Evolutionary conservation across 2,329 filamentous ascomycete species (phyloP).

Genomic region (Nemania sp.): DNA sequence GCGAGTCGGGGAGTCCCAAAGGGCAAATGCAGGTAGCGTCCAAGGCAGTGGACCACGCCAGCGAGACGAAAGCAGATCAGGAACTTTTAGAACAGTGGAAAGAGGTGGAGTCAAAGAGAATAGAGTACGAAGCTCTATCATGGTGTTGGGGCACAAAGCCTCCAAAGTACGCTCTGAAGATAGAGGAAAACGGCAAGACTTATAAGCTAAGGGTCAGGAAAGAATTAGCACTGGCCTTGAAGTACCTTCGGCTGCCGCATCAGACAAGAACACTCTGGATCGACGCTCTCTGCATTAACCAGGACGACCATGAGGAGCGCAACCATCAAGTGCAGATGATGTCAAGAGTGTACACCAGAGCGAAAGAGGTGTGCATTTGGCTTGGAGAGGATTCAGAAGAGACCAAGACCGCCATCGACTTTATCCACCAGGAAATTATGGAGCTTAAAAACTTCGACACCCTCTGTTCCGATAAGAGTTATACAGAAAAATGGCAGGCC

Average conservation of each 20-base stretch:
- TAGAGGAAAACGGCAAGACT: neutral
- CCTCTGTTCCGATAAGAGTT: conserved; percentile 26
- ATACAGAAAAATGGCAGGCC: conserved; percentile 37
- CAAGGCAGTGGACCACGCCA: neutral
- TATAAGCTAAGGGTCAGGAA: neutral
- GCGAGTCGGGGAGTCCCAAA: too few relatives aligned
- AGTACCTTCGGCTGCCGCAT: neutral
- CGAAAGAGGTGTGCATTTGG: conserved; percentile 41
- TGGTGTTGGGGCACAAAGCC: conserved; percentile 7
- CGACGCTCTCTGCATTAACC: conserved; percentile 44
- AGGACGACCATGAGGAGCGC: conserved; percentile 37
- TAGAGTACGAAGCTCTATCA: conserved; percentile 8
- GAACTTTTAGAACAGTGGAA: neutral
- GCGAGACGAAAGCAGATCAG: neutral
- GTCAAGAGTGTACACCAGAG: conserved; percentile 41
- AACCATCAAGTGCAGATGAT: conserved; percentile 44
- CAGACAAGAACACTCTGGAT: conserved; percentile 39
- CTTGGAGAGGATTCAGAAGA: conserved; percentile 37
- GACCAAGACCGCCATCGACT: conserved; percentile 39
- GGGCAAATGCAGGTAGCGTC: neutral
- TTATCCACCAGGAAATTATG: conserved; percentile 37
- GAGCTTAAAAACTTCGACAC: conserved; percentile 41
- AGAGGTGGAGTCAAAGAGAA: neutral
- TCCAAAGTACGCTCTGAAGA: conserved; percentile 1
- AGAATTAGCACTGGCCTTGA: neutral